These are phyloP conservation scores for Pleurostoma richardsiae DNA, from an alignment of 2,329 filamentous ascomycete genomes.

Conservation along the genomic window DNA sequence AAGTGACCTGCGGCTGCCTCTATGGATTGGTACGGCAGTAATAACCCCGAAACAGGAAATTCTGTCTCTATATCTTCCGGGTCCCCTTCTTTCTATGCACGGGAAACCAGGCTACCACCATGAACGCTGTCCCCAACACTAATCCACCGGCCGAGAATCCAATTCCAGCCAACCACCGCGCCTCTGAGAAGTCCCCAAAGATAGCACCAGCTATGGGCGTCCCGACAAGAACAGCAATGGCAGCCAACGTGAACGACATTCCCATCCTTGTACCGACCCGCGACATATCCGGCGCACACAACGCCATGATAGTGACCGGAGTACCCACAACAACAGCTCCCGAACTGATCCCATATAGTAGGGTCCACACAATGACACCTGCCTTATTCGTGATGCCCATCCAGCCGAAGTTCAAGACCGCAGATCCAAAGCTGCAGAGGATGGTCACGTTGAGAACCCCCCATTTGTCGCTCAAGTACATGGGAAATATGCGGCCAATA, in stretches of 20 bases:
- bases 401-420: not conserved
- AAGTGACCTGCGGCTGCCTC: no score
- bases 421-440: not conserved
- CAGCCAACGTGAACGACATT: not conserved
- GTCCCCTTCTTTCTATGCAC: slow-evolving; percentile 15
- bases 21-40: no score
- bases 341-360: not conserved
- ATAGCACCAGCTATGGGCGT: slow-evolving; percentile 14
- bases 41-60: no score
- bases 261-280: not conserved
- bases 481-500: slow-evolving; percentile 25
- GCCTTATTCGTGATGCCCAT: not conserved
- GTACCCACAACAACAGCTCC: not conserved
- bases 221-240: not conserved
- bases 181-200: slow-evolving; percentile 19
- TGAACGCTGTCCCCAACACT: slow-evolving; percentile 16
- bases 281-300: not conserved
- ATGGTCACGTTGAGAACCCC: slow-evolving; percentile 30
- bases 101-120: slow-evolving; percentile 13
- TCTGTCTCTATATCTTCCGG: slow-evolving; percentile 5
- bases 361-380: not conserved
- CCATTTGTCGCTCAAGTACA: slow-evolving; percentile 21
- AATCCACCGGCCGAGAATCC: slow-evolving; percentile 23
- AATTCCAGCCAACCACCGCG: slow-evolving; percentile 24
- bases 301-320: not conserved